Evolutionary conservation across 2,329 filamentous ascomycete genomes (phyloP).

Genomic region (Zarea fungicola): DNA sequence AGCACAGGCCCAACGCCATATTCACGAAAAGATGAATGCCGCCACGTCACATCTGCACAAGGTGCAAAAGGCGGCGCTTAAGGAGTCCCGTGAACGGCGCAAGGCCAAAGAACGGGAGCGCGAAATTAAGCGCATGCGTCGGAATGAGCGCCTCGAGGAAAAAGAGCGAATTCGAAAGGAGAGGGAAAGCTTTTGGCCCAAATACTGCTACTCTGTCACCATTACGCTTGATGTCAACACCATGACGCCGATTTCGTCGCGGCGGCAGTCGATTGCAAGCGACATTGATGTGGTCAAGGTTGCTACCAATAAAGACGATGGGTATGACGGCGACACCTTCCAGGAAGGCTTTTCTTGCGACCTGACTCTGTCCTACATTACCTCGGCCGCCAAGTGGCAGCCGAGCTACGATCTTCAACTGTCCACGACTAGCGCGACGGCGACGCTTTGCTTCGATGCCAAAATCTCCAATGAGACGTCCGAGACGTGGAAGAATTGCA

Average conservation of each 20-base stretch:
- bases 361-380: conserved; percentile 55
- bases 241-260: conserved; percentile 34
- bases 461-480: conserved; percentile 57
- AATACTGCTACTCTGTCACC: conserved; percentile 40
- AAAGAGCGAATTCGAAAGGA: conserved; percentile 39
- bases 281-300: conserved; percentile 40
- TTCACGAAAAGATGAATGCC: conserved; percentile 29
- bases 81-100: conserved; percentile 24
- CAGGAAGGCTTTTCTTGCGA: conserved; percentile 30
- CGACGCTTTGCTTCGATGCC: conserved; percentile 55
- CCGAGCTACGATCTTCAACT: conserved; percentile 59
- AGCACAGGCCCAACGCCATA: conserved; percentile 24
- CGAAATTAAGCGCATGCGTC: conserved; percentile 30
- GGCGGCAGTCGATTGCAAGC: conserved; percentile 22
- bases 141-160: conserved; percentile 35
- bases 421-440: conserved; percentile 49
- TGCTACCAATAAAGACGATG: conserved; percentile 10
- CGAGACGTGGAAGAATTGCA: conserved; percentile 58
- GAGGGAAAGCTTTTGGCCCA: conserved; percentile 43
- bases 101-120: conserved; percentile 28
- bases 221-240: conserved; percentile 43
- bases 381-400: conserved; percentile 51
- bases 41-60: conserved; percentile 17
- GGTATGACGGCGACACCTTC: conserved; percentile 43
- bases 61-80: conserved; percentile 25